Base-by-base conservation (phyloP, 305 asterid genomes). In the Fraxinus floribunda region DNA sequence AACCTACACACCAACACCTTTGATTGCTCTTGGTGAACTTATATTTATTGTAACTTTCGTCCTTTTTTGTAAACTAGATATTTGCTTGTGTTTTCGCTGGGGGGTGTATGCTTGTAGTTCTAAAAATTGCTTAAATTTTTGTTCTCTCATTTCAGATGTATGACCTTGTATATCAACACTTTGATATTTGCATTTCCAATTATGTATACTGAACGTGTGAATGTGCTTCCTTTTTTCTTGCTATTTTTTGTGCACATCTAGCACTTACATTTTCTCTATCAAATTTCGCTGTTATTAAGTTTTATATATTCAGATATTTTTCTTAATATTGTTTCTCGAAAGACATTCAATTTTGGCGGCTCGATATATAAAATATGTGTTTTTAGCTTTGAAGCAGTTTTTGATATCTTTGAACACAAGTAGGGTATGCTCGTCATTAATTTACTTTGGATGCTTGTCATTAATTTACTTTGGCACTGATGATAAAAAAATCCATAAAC, bases 171-270 rank as follows among this genome's bases (percentile, higher is more conserved):
- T 10, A 22, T 66, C 32, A 8, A 24, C 35, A 3, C 7, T 24
- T 66, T 4, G 9, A 29, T 26, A 11, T 29, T 10, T 68, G 75
- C 38, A 26, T 26, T 66, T 68, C n/a, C 3, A 9, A 24, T 29
- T 68, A 18, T 68, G 75, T 18, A 11, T 29, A 11, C 9, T 2
- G 18, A 68, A 26, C 2, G 8, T 29, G 38, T 2, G 7, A 66
- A 66, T 29, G 75, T 29, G 75, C 38, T 68, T 68, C 38, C 75
- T 66, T 64, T 38, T 62, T 68, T 68, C 75, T 26, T 68, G 75
- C 75, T 68, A 68, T 29, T 68, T 68, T 16, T 18, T 26, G 75
- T 24, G 38, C 7, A 26, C 38, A 24, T 62, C 71, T 7, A 24
- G 75, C 8, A 9, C 38, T 11, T 15, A 68, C 7, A 13, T 29